Base-by-base conservation (phyloP, 495 filamentous ascomycete genomes). In the Neohortaea acidophila region DNA sequence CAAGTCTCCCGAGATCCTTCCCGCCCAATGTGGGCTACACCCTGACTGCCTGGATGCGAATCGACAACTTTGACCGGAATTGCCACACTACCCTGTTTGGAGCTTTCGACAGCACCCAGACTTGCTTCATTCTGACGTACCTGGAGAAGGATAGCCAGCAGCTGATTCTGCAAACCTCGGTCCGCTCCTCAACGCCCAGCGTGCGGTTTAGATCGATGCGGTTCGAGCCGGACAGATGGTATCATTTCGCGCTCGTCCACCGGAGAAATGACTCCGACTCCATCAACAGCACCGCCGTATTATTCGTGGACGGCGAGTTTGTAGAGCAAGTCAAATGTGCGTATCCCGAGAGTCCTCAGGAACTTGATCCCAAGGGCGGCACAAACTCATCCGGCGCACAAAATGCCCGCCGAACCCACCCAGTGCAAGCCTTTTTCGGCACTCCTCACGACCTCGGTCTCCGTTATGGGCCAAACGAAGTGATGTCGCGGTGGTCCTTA, bases 71-170 rank as follows among this genome's bases (percentile, higher is more conserved):
- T 59, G 89, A 97, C 55, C 53, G 68, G 1, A 73, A 68, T 21
- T 77, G 79, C 11, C 91, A 96, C 58, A 94, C 89, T 1, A 97
- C 89, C 2, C 66, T 97, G 5, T 97, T 97, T 58, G 89, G 89
- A 3, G 84, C 86, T 9, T 96, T 92, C 56, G 89, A 97, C 60
- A 65, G 78, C 0, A 83, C 72, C 13, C 89, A 97, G 51, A 84
- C 81, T 0, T 97, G 91, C 59, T 97, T 97, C 47, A 64, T 96
- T 22, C 72, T 97, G 29, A 80, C 79, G 17, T 97, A 96, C 54
- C 69, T 97, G 18, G 89, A 97, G 57, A 84, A 79, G 51, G 85
- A 96, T 53, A 91, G 84, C n/a, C 75, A 70, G 20, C 85, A 93
- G 52, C 84, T 97, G 46, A 96, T 97, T 52, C 65, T 97, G 17